These are phyloP conservation scores for Pseudisothecium myosuroides DNA, from an alignment of 225 moss, liverwort and hornwort genomes.

Conservation along the genomic window DNA sequence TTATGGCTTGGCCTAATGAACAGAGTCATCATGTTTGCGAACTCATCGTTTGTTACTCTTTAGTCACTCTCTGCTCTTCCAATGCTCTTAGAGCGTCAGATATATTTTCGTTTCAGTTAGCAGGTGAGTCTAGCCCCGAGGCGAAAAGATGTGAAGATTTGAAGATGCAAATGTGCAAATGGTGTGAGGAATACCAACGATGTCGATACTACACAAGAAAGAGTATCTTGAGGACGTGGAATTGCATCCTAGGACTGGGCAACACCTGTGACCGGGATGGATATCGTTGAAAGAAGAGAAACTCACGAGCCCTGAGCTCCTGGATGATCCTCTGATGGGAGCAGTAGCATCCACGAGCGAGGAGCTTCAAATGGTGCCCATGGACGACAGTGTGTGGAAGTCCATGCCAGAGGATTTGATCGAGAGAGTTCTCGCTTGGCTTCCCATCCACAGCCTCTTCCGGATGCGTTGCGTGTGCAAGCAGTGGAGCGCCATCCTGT, in stretches of 20 bases:
- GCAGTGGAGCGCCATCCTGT: slow-evolving; percentile 40
- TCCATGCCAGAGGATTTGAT: slow-evolving; percentile 60
- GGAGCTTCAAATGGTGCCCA: slow-evolving; percentile 21
- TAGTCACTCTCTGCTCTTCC: background rate
- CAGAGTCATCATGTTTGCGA: background rate
- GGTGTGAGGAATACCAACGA: background rate
- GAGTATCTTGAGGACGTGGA: background rate
- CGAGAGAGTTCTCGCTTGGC: slow-evolving; percentile 54
- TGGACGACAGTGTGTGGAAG: slow-evolving; percentile 49
- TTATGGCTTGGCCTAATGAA: background rate
- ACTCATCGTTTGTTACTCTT: background rate
- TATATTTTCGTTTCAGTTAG: background rate
- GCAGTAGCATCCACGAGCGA: slow-evolving; percentile 45
- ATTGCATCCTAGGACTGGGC: background rate
- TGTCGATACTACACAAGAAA: background rate
- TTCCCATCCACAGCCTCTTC: slow-evolving; percentile 66
- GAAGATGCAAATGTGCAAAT: background rate
- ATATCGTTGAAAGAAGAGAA: background rate
- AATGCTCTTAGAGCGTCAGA: background rate
- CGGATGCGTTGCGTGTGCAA: slow-evolving; percentile 60
- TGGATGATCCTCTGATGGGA: slow-evolving; percentile 25
- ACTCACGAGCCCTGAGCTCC: background rate
- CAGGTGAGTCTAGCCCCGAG: background rate
- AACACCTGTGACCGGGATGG: background rate
- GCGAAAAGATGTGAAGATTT: background rate